Evolutionary conservation across 495 filamentous ascomycete genomes (phyloP).

Genomic region (Penicillium herquei): DNA sequence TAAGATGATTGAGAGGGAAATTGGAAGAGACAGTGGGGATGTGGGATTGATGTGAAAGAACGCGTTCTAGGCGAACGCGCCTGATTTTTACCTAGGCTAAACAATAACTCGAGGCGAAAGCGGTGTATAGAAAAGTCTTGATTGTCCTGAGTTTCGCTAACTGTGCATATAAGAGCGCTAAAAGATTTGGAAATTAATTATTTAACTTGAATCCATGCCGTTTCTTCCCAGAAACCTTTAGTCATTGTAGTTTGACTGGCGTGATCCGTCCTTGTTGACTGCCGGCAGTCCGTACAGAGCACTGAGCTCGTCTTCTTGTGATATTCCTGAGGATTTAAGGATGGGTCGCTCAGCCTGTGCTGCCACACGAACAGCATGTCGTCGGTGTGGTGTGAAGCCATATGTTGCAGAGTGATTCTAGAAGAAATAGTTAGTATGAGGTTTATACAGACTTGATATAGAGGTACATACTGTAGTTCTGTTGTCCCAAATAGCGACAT

Average conservation of each 20-base stretch:
- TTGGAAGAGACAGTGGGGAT: neutral
- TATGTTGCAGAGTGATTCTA: slow-evolving; percentile 62
- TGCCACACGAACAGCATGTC: slow-evolving; percentile 62
- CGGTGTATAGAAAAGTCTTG: neutral
- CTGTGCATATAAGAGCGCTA: neutral
- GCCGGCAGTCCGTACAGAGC: slow-evolving; percentile 48
- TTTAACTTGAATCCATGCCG: neutral
- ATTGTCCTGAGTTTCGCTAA: slow-evolving; percentile 1
- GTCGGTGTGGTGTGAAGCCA: slow-evolving; percentile 60
- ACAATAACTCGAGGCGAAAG: no score
- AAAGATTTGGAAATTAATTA: neutral
- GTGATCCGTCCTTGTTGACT: slow-evolving; percentile 60
- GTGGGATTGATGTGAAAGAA: neutral
- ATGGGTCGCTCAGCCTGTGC: slow-evolving; percentile 56
- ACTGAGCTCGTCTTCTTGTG: slow-evolving; percentile 58
- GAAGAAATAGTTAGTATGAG: neutral
- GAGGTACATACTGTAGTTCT: slow-evolving; percentile 51
- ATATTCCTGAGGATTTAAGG: slow-evolving; percentile 50
- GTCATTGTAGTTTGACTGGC: slow-evolving; percentile 64
- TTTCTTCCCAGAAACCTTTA: slow-evolving; percentile 21
- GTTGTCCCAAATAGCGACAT: slow-evolving; percentile 78
- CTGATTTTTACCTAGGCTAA: no score
- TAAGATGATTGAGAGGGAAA: neutral
- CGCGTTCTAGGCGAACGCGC: no score
- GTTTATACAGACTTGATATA: neutral